Percentiles rank a stretch among this genome's conserved stretches.
Evolutionary conservation across 352 stramenopile species (phyloP).

Genomic region (Halophytophthora batemanensis): DNA sequence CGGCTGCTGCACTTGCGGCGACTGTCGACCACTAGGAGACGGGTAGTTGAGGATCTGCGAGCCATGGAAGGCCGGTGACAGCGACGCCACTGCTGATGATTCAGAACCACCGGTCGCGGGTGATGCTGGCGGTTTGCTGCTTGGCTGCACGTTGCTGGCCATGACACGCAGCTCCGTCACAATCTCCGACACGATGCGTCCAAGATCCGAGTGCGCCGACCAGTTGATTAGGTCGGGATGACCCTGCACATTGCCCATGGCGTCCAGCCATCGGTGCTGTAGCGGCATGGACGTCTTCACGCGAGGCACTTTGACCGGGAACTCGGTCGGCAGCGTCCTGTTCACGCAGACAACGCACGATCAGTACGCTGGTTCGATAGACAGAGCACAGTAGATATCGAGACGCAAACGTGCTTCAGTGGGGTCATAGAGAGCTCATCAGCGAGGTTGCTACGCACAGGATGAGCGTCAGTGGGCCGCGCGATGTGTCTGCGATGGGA

Average conservation of each 20-base stretch:
- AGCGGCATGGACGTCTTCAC: conserved; percentile 68
- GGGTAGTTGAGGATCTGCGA: conserved; percentile 25
- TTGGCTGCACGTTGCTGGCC: conserved; percentile 12
- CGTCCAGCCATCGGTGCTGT: conserved; percentile 74
- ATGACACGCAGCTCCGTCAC: conserved; percentile 46
- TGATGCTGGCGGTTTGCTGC: conserved; percentile 18
- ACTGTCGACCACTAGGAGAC: conserved; percentile 20
- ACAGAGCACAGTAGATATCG: conserved; percentile 2
- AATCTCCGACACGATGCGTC: conserved; percentile 77
- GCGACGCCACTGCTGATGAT: conserved; percentile 6
- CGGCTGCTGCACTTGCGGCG: conserved; percentile 29
- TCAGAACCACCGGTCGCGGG: conserved; percentile 16
- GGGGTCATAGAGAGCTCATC: conserved; percentile 1
- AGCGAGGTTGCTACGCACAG: conserved; percentile 29
- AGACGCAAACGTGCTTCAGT: not conserved
- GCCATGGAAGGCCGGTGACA: conserved; percentile 18
- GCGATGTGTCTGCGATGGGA: conserved; percentile 51
- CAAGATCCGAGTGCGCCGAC: conserved; percentile 81
- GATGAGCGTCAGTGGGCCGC: conserved; percentile 40
- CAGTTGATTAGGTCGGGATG: conserved; percentile 77
- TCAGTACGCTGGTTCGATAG: not conserved
- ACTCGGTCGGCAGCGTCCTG: conserved; percentile 71
- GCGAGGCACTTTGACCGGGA: conserved; percentile 63
- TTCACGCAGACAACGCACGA: not conserved
- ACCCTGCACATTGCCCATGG: conserved; percentile 59